These are phyloP conservation scores for Colletotrichum destructivum DNA, from an alignment of 2,329 filamentous ascomycete genomes.

Conservation along the genomic window DNA sequence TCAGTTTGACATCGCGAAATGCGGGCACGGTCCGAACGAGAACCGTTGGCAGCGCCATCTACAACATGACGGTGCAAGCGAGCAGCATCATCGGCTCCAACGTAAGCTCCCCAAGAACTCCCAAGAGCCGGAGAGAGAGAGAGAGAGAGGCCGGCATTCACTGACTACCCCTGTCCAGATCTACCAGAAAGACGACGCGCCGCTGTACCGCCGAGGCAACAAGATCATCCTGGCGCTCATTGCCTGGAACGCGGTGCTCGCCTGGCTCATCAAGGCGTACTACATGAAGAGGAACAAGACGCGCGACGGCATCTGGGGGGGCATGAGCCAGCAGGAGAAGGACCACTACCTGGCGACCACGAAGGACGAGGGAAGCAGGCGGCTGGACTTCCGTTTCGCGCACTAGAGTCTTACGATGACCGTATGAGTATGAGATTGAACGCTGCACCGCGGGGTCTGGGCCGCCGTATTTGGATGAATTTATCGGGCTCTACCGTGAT, in stretches of 20 bases:
- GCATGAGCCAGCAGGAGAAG: constrained; percentile 52
- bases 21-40: constrained; percentile 74
- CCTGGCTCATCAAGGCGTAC: constrained; percentile 50
- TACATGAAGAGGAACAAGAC: constrained; percentile 51
- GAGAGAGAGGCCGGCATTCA: no score
- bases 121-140: not conserved
- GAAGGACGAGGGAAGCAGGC: constrained; percentile 59
- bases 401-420: constrained; percentile 43
- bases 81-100: constrained; percentile 61
- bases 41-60: constrained; percentile 72
- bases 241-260: constrained; percentile 53
- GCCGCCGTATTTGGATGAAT: no score
- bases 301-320: constrained; percentile 48
- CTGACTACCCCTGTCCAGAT: constrained; percentile 42
- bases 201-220: constrained; percentile 61
- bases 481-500: no score
- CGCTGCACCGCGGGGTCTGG: no score
- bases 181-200: constrained; percentile 59
- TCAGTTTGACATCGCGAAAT: constrained; percentile 74
- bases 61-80: constrained; percentile 70
- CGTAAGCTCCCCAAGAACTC: constrained; percentile 40
- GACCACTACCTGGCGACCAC: constrained; percentile 57
- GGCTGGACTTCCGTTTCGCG: constrained; percentile 51
- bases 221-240: constrained; percentile 57
- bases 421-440: not conserved